phyloP scores from a whole-genome alignment of 495 filamentous ascomycete genomes.

The Trichodelitschia bisporula region DNA sequence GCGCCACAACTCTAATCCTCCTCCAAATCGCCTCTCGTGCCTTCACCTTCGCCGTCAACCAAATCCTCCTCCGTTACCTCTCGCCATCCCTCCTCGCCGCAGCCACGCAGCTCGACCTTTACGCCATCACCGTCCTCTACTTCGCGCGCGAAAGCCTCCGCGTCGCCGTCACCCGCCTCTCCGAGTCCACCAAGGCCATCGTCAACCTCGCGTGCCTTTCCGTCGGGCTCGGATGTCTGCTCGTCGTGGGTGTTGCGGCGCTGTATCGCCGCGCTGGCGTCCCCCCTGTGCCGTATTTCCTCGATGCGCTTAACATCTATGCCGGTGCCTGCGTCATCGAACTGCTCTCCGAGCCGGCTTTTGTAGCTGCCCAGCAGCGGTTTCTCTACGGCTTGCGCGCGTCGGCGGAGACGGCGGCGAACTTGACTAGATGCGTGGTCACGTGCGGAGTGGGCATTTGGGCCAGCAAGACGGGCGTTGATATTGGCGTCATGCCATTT shows the following conservation, averaged over 20 bases:
- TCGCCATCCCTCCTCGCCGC: slow-evolving; percentile 65
- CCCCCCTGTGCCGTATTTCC: slow-evolving; percentile 34
- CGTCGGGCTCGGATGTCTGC: slow-evolving; percentile 38
- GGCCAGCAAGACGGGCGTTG: slow-evolving; percentile 20
- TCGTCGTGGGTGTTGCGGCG: slow-evolving; percentile 32
- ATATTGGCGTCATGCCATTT: slow-evolving; percentile 64
- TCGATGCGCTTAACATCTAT: slow-evolving; percentile 38
- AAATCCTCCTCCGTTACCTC: slow-evolving; percentile 63
- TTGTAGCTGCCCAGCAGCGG: slow-evolving; percentile 57
- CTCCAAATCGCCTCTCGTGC: slow-evolving; percentile 64
- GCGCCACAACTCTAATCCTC: slow-evolving; percentile 64
- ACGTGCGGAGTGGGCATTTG: slow-evolving; percentile 42
- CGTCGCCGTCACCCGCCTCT: slow-evolving; percentile 61
- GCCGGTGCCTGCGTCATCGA: slow-evolving; percentile 55
- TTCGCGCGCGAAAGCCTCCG: slow-evolving; percentile 78
- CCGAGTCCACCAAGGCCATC: slow-evolving; percentile 29
- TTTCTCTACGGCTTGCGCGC: slow-evolving; percentile 60
- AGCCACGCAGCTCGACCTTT: slow-evolving; percentile 74
- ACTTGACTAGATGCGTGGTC: slow-evolving; percentile 44
- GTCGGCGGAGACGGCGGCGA: slow-evolving; percentile 52
- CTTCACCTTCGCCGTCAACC: slow-evolving; percentile 76
- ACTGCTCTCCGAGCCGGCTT: slow-evolving; percentile 60
- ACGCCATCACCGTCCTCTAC: slow-evolving; percentile 65
- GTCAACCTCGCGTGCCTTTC: slow-evolving; percentile 75
- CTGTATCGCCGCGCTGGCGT: slow-evolving; percentile 35